phyloP scores from a whole-genome alignment of 176 grass and related monocot genomes.

The Calamus simplicifolius region DNA sequence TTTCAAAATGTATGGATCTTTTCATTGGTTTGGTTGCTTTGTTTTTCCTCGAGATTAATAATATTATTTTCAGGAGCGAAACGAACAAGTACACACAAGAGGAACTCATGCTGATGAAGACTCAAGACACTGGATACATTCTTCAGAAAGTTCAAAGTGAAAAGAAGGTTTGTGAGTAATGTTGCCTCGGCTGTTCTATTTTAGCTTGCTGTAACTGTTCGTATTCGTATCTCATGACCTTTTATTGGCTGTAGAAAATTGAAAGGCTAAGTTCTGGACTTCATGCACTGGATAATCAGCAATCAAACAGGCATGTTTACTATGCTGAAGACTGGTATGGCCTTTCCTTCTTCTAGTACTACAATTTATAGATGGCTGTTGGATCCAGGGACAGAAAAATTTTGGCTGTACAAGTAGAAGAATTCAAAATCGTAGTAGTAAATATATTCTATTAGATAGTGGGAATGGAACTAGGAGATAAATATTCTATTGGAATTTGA shows the following conservation, averaged over 20 bases:
- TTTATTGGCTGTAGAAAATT: constrained; percentile 51
- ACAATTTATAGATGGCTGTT: too few relatives aligned
- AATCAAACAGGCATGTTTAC: constrained; percentile 69
- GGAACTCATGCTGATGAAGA: constrained; percentile 76
- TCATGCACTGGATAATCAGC: constrained; percentile 63
- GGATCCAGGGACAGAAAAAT: too few relatives aligned
- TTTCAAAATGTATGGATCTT: not conserved
- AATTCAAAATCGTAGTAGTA: too few relatives aligned
- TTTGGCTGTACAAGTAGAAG: too few relatives aligned
- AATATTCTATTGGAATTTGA: too few relatives aligned
- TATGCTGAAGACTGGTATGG: constrained; percentile 79
- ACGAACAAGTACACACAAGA: constrained; percentile 74
- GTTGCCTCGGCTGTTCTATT: constrained; percentile 4
- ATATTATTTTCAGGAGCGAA: constrained; percentile 45
- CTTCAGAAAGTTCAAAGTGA: constrained; percentile 68
- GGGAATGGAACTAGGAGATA: too few relatives aligned
- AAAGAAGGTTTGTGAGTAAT: constrained; percentile 57
- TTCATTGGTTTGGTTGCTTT: not conserved
- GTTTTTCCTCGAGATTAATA: constrained; percentile 15
- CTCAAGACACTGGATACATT: constrained; percentile 89
- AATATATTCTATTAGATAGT: too few relatives aligned
- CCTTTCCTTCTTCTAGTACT: not conserved
- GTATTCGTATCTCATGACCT: not conserved
- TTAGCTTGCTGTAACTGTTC: not conserved
- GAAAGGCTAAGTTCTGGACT: constrained; percentile 65